Evolutionary conservation across 495 filamentous ascomycete species (phyloP).

Genomic region (Aspergillus wentii): DNA sequence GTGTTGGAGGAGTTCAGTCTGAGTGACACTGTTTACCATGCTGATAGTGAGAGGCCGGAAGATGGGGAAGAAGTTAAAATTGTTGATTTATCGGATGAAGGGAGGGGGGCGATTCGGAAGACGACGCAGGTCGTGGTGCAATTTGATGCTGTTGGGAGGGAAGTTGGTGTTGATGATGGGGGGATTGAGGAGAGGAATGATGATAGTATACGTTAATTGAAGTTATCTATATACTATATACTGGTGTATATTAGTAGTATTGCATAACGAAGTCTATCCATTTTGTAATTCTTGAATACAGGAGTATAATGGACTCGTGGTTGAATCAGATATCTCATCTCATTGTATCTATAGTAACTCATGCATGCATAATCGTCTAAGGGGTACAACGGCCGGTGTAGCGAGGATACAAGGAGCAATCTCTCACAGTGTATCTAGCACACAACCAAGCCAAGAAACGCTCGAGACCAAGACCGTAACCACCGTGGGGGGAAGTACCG

Average conservation of each 20-base stretch:
- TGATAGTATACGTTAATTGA: too few species aligned
- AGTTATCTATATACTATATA: too few species aligned
- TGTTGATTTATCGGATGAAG: not conserved
- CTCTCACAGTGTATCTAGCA: conserved; percentile 84
- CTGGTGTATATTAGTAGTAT: too few species aligned
- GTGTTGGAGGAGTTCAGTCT: conserved; percentile 1
- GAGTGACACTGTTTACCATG: too few species aligned
- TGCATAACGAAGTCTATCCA: not conserved
- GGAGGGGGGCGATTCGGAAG: not conserved
- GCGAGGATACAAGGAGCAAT: conserved; percentile 85
- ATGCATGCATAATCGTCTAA: conserved; percentile 29
- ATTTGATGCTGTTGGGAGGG: not conserved
- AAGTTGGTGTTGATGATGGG: not conserved
- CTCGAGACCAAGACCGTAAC: conserved; percentile 93
- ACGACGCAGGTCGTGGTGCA: conserved; percentile 2
- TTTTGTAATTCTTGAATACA: not conserved
- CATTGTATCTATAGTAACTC: conserved; percentile 4
- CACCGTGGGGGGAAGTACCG: conserved; percentile 88
- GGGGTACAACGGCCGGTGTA: conserved; percentile 94
- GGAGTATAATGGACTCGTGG: not conserved
- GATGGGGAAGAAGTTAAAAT: too few species aligned
- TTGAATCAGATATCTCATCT: not conserved
- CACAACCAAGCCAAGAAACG: conserved; percentile 97
- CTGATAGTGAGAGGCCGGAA: too few species aligned
- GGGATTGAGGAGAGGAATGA: too few species aligned